These are phyloP conservation scores for Seiridium cupressi DNA, from an alignment of 2,329 filamentous ascomycete species.

Conservation along the genomic window DNA sequence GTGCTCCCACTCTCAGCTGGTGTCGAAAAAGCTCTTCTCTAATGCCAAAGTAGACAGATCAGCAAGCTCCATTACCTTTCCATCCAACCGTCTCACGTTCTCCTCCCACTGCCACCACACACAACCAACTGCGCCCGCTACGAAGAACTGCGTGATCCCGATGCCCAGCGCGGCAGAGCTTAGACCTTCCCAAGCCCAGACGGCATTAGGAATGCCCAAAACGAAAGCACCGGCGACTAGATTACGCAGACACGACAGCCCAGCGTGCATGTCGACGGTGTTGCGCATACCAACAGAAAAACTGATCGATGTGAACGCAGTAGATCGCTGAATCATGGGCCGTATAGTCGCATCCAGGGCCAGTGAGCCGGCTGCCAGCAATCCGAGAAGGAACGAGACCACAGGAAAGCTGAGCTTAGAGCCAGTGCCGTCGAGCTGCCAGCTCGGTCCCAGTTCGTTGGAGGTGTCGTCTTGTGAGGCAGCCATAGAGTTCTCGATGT, in stretches of 20 bases:
- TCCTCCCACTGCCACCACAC: constrained; percentile 43
- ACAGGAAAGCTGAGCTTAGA: constrained; percentile 36
- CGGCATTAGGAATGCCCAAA: constrained; percentile 36
- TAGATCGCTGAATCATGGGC: constrained; percentile 44
- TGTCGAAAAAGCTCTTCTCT: constrained; percentile 45
- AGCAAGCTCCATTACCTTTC: constrained; percentile 44
- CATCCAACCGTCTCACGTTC: constrained; percentile 40
- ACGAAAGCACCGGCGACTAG: constrained; percentile 42
- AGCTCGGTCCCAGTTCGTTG: constrained; percentile 22
- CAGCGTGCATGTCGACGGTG: constrained; percentile 47
- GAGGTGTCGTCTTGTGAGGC: constrained; percentile 17
- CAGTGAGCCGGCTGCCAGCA: constrained; percentile 42
- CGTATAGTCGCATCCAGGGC: constrained; percentile 38
- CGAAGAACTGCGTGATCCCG: constrained; percentile 36
- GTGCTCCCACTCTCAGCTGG: neutral
- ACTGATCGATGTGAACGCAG: constrained; percentile 47
- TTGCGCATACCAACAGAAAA: constrained; percentile 43
- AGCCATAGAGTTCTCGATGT: constrained; percentile 34
- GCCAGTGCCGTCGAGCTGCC: constrained; percentile 20
- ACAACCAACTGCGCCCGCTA: constrained; percentile 30
- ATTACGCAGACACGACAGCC: constrained; percentile 37
- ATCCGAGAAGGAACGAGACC: constrained; percentile 43
- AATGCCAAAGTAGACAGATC: constrained; percentile 42
- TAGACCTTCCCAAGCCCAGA: constrained; percentile 34
- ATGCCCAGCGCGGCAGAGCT: constrained; percentile 37